Evolutionary conservation across 2,329 filamentous ascomycete species (phyloP).

Genomic region (Ceratocystis albifundus): DNA sequence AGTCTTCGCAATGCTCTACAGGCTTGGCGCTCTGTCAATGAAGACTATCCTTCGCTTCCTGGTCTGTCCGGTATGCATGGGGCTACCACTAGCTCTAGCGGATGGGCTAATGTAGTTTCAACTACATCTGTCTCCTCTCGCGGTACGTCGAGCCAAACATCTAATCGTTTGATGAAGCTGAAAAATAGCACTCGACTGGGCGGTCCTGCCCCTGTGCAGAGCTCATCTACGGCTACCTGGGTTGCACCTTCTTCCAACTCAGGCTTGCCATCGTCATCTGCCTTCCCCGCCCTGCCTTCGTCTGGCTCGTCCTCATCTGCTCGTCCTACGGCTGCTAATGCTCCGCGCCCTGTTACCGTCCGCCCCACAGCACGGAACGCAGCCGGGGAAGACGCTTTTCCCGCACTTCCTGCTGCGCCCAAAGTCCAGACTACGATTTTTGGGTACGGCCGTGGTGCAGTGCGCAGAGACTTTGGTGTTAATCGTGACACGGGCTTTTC

Average conservation of each 20-base stretch:
- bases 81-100: slow-evolving; percentile 43
- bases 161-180: slow-evolving; percentile 45
- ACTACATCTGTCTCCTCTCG: slow-evolving; percentile 41
- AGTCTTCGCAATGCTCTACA: slow-evolving; percentile 75
- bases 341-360: neutral
- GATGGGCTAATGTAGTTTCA: slow-evolving; percentile 49
- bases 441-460: slow-evolving; percentile 45
- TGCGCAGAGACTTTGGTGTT: slow-evolving; percentile 42
- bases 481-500: slow-evolving; percentile 41
- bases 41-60: slow-evolving; percentile 85
- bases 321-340: slow-evolving; percentile 14
- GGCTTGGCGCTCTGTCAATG: slow-evolving; percentile 90
- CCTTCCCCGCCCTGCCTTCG: slow-evolving; percentile 37
- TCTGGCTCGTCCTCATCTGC: slow-evolving; percentile 15
- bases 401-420: slow-evolving; percentile 65
- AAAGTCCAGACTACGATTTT: slow-evolving; percentile 55
- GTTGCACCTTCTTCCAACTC: slow-evolving; percentile 25
- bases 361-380: slow-evolving; percentile 12
- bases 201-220: slow-evolving; percentile 27
- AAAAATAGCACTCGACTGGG: slow-evolving; percentile 46
- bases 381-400: slow-evolving; percentile 55
- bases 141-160: slow-evolving; percentile 38
- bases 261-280: slow-evolving; percentile 27
- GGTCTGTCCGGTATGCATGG: slow-evolving; percentile 59
- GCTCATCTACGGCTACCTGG: slow-evolving; percentile 18